Percentiles rank a stretch among this genome's conserved stretches.
These are phyloP conservation scores for Lunasporangiospora selenospora DNA, from an alignment of 192 early-diverging fungal species.

Conservation along the genomic window DNA sequence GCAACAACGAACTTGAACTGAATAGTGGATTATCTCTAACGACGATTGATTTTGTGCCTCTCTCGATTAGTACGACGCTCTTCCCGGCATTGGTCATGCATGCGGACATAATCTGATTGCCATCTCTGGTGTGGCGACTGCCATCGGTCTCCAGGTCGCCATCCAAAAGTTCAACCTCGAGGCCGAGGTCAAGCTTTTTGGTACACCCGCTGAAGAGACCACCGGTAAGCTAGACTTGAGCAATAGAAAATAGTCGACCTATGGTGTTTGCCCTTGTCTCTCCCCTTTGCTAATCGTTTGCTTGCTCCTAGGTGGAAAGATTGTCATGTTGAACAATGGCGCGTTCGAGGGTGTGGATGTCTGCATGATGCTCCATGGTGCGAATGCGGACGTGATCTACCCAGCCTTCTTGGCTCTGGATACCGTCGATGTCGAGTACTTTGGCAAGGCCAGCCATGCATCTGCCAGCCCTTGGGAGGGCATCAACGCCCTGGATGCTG, in stretches of 20 bases:
- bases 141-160: constrained; percentile 53
- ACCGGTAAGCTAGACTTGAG: no score
- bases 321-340: constrained; percentile 68
- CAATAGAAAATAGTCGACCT: no score
- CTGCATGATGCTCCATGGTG: constrained; percentile 86
- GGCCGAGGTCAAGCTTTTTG: constrained; percentile 74
- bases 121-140: constrained; percentile 69
- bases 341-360: constrained; percentile 76
- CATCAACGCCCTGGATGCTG: constrained; percentile 84
- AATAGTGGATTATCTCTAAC: no score
- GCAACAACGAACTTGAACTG: no score
- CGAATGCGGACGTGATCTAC: constrained; percentile 58
- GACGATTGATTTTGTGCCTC: no score
- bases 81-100: constrained; percentile 69
- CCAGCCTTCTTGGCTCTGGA: constrained; percentile 53
- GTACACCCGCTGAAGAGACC: constrained; percentile 77
- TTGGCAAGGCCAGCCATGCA: constrained; percentile 77
- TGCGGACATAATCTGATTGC: constrained; percentile 83
- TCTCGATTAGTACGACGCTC: constrained; percentile 65
- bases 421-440: constrained; percentile 66
- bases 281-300: constrained; percentile 32
- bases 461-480: constrained; percentile 61
- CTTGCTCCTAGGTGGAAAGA: constrained; percentile 68
- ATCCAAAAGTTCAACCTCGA: constrained; percentile 52
- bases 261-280: no score